Base-by-base conservation (phyloP, 2,329 filamentous ascomycete genomes). In the Tolypocladium tropicale region DNA sequence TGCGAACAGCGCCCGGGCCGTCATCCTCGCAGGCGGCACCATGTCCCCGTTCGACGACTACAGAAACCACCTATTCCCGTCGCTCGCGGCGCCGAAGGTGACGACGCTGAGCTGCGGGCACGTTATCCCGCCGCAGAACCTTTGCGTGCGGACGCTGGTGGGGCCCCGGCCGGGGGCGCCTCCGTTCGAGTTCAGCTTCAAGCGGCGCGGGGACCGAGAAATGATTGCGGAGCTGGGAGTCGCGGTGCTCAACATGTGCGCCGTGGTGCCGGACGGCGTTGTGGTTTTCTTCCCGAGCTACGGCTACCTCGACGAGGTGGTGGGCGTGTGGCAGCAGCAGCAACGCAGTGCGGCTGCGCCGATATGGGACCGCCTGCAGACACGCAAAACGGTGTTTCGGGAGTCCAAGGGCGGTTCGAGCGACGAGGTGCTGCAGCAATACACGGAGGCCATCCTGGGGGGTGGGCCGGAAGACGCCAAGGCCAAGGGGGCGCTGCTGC, bases 1-100 rank as follows among this genome's bases (percentile, higher is more conserved):
- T 53, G 90, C 93, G 2, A 84, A 89, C 33, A 85, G 88, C 59
- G 90, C 94, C 0, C 81, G 91, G 57, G 89, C 93, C 2, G 88
- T 99, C 4, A 87, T 99, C 46, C 76, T 99, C 4, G 94, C 92
- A 0, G 94, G 94, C 57, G 94, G 94, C 25, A 99, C 94, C 30
- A 97, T 99, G 94, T 95, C 94, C 2, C 94, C 94, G 0, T 95
- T 97, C 76, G 82, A 86, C 28, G 94, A 97, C 72, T 99, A 96
- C 71, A 85, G 81, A 37, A 80, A 87, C 4, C 89, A 96, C 64
- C 78, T 99, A 0, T 94, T 99, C 59, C 89, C 93, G 0, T 86
- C 89, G 52, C 70, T 96, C 0, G 68, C 81, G 0, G 62, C 78
- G 0, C 71, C 75, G 0, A 83, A 83, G 56, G 80, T 97, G 49